These are phyloP conservation scores for Fragaria iinumae DNA, from an alignment of 306 rosid genomes.

Conservation along the genomic window DNA sequence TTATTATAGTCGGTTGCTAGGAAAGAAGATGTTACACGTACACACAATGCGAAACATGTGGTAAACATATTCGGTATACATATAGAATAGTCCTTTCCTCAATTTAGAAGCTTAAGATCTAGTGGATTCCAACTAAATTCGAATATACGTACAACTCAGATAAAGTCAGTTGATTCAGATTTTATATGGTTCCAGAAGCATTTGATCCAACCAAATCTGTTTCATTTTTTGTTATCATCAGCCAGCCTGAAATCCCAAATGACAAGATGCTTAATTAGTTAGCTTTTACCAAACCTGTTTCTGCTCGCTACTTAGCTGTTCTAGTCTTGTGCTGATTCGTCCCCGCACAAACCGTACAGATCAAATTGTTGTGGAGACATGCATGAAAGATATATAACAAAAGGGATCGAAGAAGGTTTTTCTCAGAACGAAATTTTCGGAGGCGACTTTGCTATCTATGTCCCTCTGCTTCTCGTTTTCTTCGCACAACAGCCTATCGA, in stretches of 20 bases:
- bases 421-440: conserved; percentile 8
- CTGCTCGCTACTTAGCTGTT: not conserved
- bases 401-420: not conserved
- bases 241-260: not conserved
- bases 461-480: conserved; percentile 35
- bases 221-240: not conserved
- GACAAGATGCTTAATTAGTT: not conserved
- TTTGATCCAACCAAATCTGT: not conserved
- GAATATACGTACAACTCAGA: not conserved
- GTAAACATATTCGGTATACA: not conserved
- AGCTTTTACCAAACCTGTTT: not conserved
- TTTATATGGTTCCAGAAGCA: not conserved
- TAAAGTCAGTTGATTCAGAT: not conserved
- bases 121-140: not conserved
- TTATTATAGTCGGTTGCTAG: too few species aligned
- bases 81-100: not conserved
- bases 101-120: not conserved
- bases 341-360: not conserved
- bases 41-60: not conserved
- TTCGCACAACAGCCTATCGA: conserved; percentile 28
- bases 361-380: not conserved
- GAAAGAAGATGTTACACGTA: too few species aligned
- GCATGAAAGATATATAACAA: not conserved
- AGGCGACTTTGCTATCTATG: not conserved
- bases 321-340: not conserved